These are phyloP conservation scores for Alternaria ventricosa DNA, from an alignment of 2,329 filamentous ascomycete genomes.

Conservation along the genomic window DNA sequence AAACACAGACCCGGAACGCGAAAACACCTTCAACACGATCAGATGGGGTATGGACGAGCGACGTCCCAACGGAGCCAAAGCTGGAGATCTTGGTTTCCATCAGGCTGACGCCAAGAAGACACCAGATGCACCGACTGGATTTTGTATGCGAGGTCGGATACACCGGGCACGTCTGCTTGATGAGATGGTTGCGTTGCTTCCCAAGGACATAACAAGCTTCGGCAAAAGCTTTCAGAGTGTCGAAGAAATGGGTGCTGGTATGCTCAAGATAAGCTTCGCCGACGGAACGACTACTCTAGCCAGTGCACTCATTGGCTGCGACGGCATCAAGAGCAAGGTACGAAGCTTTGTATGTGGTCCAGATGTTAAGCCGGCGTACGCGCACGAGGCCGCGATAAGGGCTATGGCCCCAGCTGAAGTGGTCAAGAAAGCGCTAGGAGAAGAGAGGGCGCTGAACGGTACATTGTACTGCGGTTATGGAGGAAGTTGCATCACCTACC, in stretches of 20 bases:
- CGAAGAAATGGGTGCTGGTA: slow-evolving; percentile 18
- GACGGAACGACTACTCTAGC: slow-evolving; percentile 54
- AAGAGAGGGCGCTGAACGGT: slow-evolving; percentile 56
- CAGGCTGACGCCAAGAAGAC: slow-evolving; percentile 17
- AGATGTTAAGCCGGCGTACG: slow-evolving; percentile 57
- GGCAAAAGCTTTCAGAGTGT: slow-evolving; percentile 25
- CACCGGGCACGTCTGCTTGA: slow-evolving; percentile 33
- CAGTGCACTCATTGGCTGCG: slow-evolving; percentile 63
- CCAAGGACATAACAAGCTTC: slow-evolving; percentile 24
- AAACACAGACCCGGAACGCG: slow-evolving; percentile 20
- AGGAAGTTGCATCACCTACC: slow-evolving; percentile 66
- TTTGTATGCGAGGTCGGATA: slow-evolving; percentile 28
- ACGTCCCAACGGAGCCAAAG: slow-evolving; percentile 10
- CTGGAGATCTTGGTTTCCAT: slow-evolving; percentile 27
- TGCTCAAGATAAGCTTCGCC: slow-evolving; percentile 41
- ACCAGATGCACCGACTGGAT: slow-evolving; percentile 3
- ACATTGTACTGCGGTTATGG: slow-evolving; percentile 64
- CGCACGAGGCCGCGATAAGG: slow-evolving; percentile 65
- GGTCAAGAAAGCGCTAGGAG: slow-evolving; percentile 56
- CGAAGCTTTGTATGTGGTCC: slow-evolving; percentile 59
- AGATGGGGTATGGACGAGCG: slow-evolving; percentile 25
- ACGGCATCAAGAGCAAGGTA: slow-evolving; percentile 66
- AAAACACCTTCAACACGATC: slow-evolving; percentile 21
- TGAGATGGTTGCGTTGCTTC: slow-evolving; percentile 28
- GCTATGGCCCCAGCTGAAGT: slow-evolving; percentile 64